Evolutionary conservation across 306 rosid genomes (phyloP).

Genomic region (Malus sylvestris): DNA sequence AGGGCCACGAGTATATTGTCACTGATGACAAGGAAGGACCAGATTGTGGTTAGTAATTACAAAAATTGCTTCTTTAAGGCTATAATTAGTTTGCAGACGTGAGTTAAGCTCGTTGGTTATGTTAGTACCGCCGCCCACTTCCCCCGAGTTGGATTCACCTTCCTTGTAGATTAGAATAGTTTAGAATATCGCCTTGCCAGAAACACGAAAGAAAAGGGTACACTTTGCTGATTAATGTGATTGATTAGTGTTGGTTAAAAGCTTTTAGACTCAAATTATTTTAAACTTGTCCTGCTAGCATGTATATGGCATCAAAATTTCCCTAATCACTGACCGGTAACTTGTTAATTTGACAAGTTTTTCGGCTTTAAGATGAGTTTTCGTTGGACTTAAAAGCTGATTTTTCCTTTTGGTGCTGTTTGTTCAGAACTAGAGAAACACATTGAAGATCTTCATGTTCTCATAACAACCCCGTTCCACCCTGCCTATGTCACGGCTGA

Average conservation of each 20-base stretch:
- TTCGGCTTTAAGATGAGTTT: neutral
- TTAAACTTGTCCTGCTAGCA: neutral
- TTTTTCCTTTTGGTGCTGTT: slow-evolving; percentile 4
- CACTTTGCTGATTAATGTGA: too few species aligned
- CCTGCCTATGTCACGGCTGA: slow-evolving; percentile 96
- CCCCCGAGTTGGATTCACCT: too few species aligned
- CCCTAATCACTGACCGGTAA: neutral
- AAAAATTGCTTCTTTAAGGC: neutral
- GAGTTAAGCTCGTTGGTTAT: too few species aligned
- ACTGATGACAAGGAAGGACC: slow-evolving; percentile 96
- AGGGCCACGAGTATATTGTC: slow-evolving; percentile 82
- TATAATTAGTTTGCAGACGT: too few species aligned
- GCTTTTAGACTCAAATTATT: neutral
- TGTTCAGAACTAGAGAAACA: slow-evolving; percentile 83
- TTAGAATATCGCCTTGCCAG: too few species aligned
- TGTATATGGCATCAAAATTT: neutral
- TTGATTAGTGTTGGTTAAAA: too few species aligned
- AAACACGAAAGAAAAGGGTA: too few species aligned
- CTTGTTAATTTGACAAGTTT: neutral
- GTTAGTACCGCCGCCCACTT: too few species aligned
- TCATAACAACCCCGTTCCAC: slow-evolving; percentile 90
- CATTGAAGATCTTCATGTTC: slow-evolving; percentile 76
- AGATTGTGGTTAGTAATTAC: slow-evolving; percentile 45
- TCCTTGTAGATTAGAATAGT: too few species aligned
- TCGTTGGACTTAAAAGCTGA: neutral